A percentile compares a stretch with the other conserved stretches of the same genome.
These are phyloP conservation scores for Leishmania mexicana DNA, from an alignment of 208 protist genomes.

Conservation along the genomic window DNA sequence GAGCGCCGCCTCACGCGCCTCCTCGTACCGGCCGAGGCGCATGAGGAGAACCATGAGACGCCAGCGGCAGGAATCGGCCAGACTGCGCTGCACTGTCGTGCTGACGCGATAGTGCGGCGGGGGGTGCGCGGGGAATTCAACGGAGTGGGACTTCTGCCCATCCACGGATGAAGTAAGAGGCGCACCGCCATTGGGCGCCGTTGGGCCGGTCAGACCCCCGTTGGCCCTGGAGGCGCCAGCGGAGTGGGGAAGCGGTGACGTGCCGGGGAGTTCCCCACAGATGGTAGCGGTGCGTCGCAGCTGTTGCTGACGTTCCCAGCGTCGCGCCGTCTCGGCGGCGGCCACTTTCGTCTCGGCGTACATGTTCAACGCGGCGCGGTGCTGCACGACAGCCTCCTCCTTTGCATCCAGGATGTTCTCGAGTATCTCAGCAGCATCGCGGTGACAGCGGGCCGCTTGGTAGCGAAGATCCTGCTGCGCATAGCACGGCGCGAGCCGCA, in stretches of 20 bases:
- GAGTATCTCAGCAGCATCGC: conserved; percentile 58
- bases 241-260: background rate
- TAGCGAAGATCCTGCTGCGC: conserved; percentile 34
- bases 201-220: background rate
- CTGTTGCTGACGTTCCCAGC: conserved; percentile 14
- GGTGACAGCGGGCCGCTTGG: conserved; percentile 74
- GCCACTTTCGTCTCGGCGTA: conserved; percentile 35
- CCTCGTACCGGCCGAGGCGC: conserved; percentile 45
- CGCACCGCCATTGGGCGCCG: background rate
- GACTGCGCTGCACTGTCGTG: conserved; percentile 40
- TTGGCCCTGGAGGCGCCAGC: background rate
- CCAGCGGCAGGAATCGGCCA: conserved; percentile 50
- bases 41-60: conserved; percentile 58
- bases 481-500: conserved; percentile 48
- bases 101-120: conserved; percentile 24
- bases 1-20: conserved; percentile 42
- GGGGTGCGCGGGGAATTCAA: background rate
- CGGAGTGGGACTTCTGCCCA: background rate
- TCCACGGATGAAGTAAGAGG: background rate
- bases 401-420: conserved; percentile 48
- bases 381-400: conserved; percentile 48
- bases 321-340: conserved; percentile 8
- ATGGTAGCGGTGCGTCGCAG: background rate
- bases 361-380: conserved; percentile 50
- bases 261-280: background rate